Percentiles rank a stretch among this genome's conserved stretches.
These are phyloP conservation scores for Trichothecium sympodiale DNA, from an alignment of 2,329 filamentous ascomycete genomes.

Conservation along the genomic window DNA sequence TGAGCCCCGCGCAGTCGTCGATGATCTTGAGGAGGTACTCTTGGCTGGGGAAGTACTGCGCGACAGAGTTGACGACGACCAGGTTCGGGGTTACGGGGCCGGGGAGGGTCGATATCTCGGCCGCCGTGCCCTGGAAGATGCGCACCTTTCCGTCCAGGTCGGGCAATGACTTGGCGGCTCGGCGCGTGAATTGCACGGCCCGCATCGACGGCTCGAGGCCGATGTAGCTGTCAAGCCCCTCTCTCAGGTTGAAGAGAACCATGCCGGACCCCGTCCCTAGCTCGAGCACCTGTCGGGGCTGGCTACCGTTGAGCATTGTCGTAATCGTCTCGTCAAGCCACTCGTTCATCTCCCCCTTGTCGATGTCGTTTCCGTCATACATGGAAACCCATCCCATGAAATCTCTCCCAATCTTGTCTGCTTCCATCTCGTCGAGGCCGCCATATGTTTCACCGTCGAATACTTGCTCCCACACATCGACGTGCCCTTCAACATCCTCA, in stretches of 20 bases:
- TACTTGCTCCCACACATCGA: constrained; percentile 1
- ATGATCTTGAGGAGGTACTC: constrained; percentile 6
- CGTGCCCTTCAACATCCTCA: neutral
- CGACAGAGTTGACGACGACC: constrained; percentile 9
- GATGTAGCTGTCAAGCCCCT: constrained; percentile 12
- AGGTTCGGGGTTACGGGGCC: constrained; percentile 5
- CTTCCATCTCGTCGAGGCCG: neutral
- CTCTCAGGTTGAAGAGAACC: constrained; percentile 17
- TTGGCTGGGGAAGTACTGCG: constrained; percentile 8
- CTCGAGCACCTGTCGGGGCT: constrained; percentile 12
- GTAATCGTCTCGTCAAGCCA: constrained; percentile 19
- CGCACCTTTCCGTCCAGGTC: constrained; percentile 5
- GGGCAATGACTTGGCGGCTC: constrained; percentile 6
- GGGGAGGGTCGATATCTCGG: constrained; percentile 5
- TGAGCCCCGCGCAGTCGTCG: constrained; percentile 1
- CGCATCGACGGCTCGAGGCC: constrained; percentile 15
- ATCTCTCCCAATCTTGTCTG: constrained; percentile 11
- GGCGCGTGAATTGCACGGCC: constrained; percentile 12
- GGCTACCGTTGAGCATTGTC: constrained; percentile 7
- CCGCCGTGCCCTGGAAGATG: constrained; percentile 11
- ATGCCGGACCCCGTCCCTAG: constrained; percentile 19
- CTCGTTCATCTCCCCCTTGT: constrained; percentile 17
- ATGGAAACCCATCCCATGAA: constrained; percentile 20
- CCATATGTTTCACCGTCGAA: constrained; percentile 1
- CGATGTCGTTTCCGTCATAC: constrained; percentile 16